Conservation (phyloP, 805 yeast genomes). For the Saturnispora hagleri region DNA sequence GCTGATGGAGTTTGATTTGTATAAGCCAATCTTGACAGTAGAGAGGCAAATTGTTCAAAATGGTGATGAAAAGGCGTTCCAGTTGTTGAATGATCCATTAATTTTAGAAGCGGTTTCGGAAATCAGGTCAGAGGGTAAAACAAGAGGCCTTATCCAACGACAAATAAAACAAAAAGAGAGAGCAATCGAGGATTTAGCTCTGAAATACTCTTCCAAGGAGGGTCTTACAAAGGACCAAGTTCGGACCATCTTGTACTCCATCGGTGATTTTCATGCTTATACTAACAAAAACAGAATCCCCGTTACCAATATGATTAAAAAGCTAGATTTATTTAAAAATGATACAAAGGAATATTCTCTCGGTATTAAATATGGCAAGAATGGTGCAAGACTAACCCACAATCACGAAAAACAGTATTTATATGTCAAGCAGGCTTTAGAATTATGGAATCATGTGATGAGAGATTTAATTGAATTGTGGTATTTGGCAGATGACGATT, state of each 20-base stretch:
- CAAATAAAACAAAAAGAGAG: slow-evolving; percentile 58
- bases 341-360: slow-evolving; percentile 33
- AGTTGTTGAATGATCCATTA: slow-evolving; percentile 47
- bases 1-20: slow-evolving; percentile 67
- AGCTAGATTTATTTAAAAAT: slow-evolving; percentile 39
- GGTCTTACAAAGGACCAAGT: slow-evolving; percentile 49
- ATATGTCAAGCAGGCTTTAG: slow-evolving; percentile 66
- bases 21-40: slow-evolving; percentile 63
- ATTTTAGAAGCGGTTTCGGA: slow-evolving; percentile 60
- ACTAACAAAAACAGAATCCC: slow-evolving; percentile 62
- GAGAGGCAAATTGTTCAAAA: slow-evolving; percentile 21
- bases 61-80: slow-evolving; percentile 24
- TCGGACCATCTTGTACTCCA: slow-evolving; percentile 64
- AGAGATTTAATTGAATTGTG: slow-evolving; percentile 69
- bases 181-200: slow-evolving; percentile 55
- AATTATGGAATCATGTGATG: slow-evolving; percentile 70
- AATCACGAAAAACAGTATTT: slow-evolving; percentile 63
- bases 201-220: slow-evolving; percentile 34
- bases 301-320: slow-evolving; percentile 49
- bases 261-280: slow-evolving; percentile 72
- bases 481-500: slow-evolving; percentile 68
- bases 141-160: slow-evolving; percentile 44
- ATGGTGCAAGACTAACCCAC: slow-evolving; percentile 67
- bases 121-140: slow-evolving; percentile 49
- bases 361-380: slow-evolving; percentile 56